Conservation (phyloP, 805 yeast genomes). For the Brettanomyces bruxellensis region DNA sequence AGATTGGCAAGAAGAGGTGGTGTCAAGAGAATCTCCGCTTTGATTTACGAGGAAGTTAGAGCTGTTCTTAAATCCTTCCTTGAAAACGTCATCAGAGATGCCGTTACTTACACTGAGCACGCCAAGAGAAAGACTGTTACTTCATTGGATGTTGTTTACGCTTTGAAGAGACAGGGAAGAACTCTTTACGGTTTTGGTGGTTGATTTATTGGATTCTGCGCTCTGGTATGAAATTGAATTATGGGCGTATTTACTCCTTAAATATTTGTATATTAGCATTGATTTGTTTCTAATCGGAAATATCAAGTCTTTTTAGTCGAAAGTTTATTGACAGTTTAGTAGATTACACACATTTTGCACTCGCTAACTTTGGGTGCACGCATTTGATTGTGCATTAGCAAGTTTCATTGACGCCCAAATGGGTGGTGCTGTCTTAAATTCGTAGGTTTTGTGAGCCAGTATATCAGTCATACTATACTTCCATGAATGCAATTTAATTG, state of each 20-base stretch:
- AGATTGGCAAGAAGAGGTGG: constrained; percentile 99
- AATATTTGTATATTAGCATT: constrained; percentile 4
- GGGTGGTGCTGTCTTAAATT: neutral
- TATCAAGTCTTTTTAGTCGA: neutral
- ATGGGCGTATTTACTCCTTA: neutral
- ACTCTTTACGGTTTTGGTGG: constrained; percentile 99
- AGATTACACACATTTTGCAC: too few species aligned
- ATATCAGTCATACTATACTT: constrained; percentile 16
- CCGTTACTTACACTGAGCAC: constrained; percentile 99
- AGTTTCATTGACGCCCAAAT: neutral
- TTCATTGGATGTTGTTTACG: constrained; percentile 96
- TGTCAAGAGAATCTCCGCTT: constrained; percentile 99
- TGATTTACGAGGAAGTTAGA: constrained; percentile 98
- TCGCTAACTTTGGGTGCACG: too few species aligned
- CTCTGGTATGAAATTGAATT: neutral
- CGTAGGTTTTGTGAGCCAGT: neutral
- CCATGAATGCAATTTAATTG: constrained; percentile 38
- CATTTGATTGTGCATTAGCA: neutral
- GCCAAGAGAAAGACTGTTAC: constrained; percentile 99
- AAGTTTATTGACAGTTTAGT: too few species aligned
- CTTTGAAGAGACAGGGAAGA: constrained; percentile 99
- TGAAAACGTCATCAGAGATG: constrained; percentile 97
- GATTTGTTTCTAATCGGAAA: constrained; percentile 1
- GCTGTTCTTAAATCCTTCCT: constrained; percentile 92
- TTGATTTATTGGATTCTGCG: constrained; percentile 34